Conservation (phyloP, 2,329 filamentous ascomycete species). For the Geosmithia morbida region DNA sequence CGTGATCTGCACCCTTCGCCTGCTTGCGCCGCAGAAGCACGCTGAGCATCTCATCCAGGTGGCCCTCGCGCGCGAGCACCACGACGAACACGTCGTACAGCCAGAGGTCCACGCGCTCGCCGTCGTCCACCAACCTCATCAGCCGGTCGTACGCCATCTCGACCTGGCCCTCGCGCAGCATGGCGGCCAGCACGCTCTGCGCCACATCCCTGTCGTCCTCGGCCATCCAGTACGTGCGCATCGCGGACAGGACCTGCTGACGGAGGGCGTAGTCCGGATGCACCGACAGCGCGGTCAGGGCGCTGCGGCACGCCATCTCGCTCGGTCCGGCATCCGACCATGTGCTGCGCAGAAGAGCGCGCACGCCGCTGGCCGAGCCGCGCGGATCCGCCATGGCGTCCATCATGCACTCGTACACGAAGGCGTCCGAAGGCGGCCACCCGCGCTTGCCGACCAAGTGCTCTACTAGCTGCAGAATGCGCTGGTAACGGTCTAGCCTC, state of each 20-base stretch:
- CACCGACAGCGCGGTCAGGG: slow-evolving; percentile 58
- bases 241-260: slow-evolving; percentile 54
- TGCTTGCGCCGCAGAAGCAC: slow-evolving; percentile 44
- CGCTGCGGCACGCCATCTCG: slow-evolving; percentile 53
- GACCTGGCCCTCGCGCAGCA: slow-evolving; percentile 69
- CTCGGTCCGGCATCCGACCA: slow-evolving; percentile 26
- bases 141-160: slow-evolving; percentile 65
- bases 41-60: slow-evolving; percentile 62
- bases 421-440: slow-evolving; percentile 33
- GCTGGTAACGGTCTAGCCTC: slow-evolving; percentile 5
- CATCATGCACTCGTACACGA: slow-evolving; percentile 63
- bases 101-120: slow-evolving; percentile 49
- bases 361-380: slow-evolving; percentile 54
- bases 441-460: slow-evolving; percentile 42
- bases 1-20: slow-evolving; percentile 17
- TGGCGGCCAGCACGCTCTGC: slow-evolving; percentile 54
- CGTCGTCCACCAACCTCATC: slow-evolving; percentile 46
- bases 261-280: slow-evolving; percentile 78
- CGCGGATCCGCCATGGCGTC: slow-evolving; percentile 51
- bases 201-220: slow-evolving; percentile 37
- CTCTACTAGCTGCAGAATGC: slow-evolving; percentile 31
- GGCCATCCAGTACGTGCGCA: slow-evolving; percentile 54
- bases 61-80: slow-evolving; percentile 54
- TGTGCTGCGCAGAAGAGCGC: slow-evolving; percentile 60
- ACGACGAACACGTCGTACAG: slow-evolving; percentile 67